Conservation (phyloP, 2,329 filamentous ascomycete species). For the Dothidotthia symphoricarpi region DNA sequence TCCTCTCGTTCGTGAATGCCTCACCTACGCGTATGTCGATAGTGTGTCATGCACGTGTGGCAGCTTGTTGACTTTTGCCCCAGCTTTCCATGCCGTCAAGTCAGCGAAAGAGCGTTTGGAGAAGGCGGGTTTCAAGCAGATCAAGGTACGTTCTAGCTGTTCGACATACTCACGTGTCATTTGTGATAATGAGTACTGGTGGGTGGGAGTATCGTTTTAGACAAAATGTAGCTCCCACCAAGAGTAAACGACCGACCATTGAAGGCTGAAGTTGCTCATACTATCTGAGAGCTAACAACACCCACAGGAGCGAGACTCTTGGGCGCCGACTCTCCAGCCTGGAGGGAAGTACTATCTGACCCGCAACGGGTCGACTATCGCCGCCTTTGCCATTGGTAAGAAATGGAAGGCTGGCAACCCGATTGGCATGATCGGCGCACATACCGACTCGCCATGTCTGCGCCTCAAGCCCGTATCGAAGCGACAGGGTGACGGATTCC, state of each 20-base stretch:
- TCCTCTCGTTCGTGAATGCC: constrained; percentile 88
- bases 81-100: constrained; percentile 91
- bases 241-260: too few species aligned
- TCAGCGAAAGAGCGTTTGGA: constrained; percentile 73
- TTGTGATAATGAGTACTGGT: constrained; percentile 1
- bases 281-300: background rate
- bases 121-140: constrained; percentile 79
- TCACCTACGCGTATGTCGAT: constrained; percentile 78
- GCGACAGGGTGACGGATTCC: constrained; percentile 78
- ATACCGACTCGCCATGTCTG: constrained; percentile 91
- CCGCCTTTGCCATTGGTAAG: constrained; percentile 86
- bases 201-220: too few species aligned
- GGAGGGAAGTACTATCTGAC: constrained; percentile 97
- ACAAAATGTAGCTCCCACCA: too few species aligned
- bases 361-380: constrained; percentile 85
- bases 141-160: constrained; percentile 56
- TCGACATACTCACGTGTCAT: background rate
- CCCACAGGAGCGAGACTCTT: constrained; percentile 77
- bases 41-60: constrained; percentile 1
- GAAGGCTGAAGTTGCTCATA: too few species aligned
- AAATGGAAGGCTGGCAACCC: constrained; percentile 91
- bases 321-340: constrained; percentile 74
- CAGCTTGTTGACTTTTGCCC: constrained; percentile 9
- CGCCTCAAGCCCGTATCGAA: constrained; percentile 93
- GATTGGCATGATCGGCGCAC: constrained; percentile 87